Evolutionary conservation across 805 yeast species (phyloP), one percentile per base, ranked within the genome.

Genomic region (Candida adriatica): DNA sequence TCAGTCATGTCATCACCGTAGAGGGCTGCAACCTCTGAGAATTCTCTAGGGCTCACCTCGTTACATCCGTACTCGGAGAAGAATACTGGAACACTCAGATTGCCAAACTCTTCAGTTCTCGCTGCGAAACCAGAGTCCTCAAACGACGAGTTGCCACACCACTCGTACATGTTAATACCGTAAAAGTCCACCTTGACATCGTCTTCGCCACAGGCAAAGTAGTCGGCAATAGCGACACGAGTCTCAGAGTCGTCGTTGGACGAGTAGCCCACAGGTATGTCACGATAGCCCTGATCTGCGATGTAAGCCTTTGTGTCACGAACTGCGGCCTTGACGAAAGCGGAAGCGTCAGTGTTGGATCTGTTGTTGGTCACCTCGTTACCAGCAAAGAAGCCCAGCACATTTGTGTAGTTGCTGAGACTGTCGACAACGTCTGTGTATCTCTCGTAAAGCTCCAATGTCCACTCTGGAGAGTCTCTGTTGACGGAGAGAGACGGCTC

Each of bases 41-140:
- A 85, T 48, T 68, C 62, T 59, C 95, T 74, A 39, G 95, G 95
- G 49, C 66, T 62, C 25, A 67, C 72, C 13, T 62, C 64, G 55
- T 83, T 86, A 67, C 95, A 85, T 35, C 95, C 95, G 56, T 81
- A 85, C 61, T 85, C 95, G 8, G 92, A 80, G 63, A 85, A 84
- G 65, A 85, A 83, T 16, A 79, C 64, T 18, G 95, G 95, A 25
- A 83, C 68, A n/a, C 83, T 64, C 56, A 82, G 64, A 62, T 81
- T 77, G 41, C 68, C 45, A 58, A 79, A 84, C 51, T 81, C 86
- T 45, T 72, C 60, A 22, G 94, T 84, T 59, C 87, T 68, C 31
- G 61, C 81, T 35, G 60, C 58, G 57, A 79, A 84, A 20, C 94
- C 94, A 13, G 90, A 80, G 8, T 53, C 33, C 35, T 57, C 32